Evolutionary conservation across 2,329 filamentous ascomycete genomes (phyloP), one percentile per base, ranked within the genome.

Genomic region (Cryphonectria carpinicola): DNA sequence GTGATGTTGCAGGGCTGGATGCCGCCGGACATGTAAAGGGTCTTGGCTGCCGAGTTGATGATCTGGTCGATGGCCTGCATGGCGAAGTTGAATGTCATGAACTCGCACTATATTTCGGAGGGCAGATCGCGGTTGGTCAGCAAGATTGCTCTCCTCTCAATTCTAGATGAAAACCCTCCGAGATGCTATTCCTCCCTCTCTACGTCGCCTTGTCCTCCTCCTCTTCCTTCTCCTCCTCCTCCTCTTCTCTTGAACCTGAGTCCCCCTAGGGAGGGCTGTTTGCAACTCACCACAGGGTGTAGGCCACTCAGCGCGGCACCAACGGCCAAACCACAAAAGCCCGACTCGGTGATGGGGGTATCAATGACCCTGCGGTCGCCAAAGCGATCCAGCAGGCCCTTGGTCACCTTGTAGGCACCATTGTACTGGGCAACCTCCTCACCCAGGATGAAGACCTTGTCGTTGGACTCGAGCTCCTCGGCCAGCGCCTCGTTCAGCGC

Each of bases 81-180:
- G 83, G 96, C 95, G 82, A 98, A 98, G 90, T 99, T 99, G 90
- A 97, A 98, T 79, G 96, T 99, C 96, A 99, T 99, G 89, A 99
- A 99, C 87, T 99, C 96, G 89, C 93, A 96, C 93, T 96, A 75
- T 11, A 73, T 25, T 49, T 49, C 5, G 43, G 43, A 22, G 17
- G 22, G 43, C 64, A 28, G 35, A 37, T 43, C 32, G 14, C 39
- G 14, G 25, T 17, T 17, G 56, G n/a, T 60, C 58, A 67, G 49
- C 39, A 35, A 22, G 49, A 7, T 35, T 56, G 14, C 28, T 58
- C 54, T 56, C n/a, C 25, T 19, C 54, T 19, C 22, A 49, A 49
- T 22, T 46, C 43, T 7, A 49, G 8, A 11, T 39, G 10, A 39
- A 39, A 52, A 52, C 49, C 49, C 52, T 49, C 43, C 43, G 17